Evolutionary conservation across 345 rosid genomes (phyloP), one percentile per base, ranked within the genome.

Genomic region (Aquilaria yunnanensis): DNA sequence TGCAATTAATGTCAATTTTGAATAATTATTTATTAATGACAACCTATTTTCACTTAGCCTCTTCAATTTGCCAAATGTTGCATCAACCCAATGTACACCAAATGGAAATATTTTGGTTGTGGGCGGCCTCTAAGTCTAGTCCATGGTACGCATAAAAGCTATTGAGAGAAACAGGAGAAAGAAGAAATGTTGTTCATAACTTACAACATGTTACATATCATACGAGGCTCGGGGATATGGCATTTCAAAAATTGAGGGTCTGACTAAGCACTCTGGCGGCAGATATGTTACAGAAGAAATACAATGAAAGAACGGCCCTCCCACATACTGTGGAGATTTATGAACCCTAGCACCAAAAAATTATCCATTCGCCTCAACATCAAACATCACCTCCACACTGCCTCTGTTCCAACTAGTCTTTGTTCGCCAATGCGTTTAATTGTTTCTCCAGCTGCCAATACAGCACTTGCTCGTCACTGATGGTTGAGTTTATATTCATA

Each of bases 361-460:
- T 23, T 58, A 60, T 55, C 62, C 8, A 8, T 56, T 52, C 13
- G 51, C 29, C 5, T n/a, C 32, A 51, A n/a, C 46, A 63, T 63
- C 14, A 12, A 23, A 58, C 71, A n/a, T 37, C 56, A 16, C 61
- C 46, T 4, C 59, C 31, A 50, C 29, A 29, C 54, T 53, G 73
- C 54, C 32, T 73, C 72, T 41, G 66, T 74, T 65, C 75, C 68
- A 70, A 70, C 69, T 75, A 78, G 50, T 73, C 78, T 72, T 66
- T 78, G 33, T 59, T 69, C 56, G 74, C 56, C 62, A 76, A 59
- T 46, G 77, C 77, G 64, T 80, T 78, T 77, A 90, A 63, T 66
- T 83, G 88, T 66, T 75, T 81, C 70, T 86, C 95, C 60, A 90
- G 64, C 99, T 94, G 91, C 85, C 74, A 58, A 60, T 37, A 5